Conservation (phyloP, 2,329 filamentous ascomycete species). For the Scedosporium minutisporum region DNA sequence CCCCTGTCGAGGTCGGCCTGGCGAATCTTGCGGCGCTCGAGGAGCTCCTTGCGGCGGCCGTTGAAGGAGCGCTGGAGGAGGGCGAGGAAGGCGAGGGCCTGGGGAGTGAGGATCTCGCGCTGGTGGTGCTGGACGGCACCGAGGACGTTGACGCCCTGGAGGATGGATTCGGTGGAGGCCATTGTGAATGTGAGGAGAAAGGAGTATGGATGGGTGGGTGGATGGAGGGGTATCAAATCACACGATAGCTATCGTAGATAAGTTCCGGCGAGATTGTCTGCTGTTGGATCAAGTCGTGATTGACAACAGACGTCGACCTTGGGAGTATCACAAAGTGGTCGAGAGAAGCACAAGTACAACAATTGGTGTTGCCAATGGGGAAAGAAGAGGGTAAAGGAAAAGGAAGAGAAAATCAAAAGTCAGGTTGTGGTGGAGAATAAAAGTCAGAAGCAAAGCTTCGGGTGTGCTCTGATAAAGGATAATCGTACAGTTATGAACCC, state of each 20-base stretch:
- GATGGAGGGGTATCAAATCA: background rate
- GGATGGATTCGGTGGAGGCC: conserved; percentile 63
- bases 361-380: background rate
- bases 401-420: background rate
- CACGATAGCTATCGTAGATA: background rate
- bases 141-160: conserved; percentile 81
- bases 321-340: too few species aligned
- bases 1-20: conserved; percentile 93
- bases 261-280: too few species aligned
- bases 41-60: conserved; percentile 71
- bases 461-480: background rate
- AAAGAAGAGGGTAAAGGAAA: background rate
- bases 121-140: conserved; percentile 68
- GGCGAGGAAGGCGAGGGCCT: conserved; percentile 84
- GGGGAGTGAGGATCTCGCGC: conserved; percentile 83
- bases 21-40: conserved; percentile 75
- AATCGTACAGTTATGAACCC: background rate
- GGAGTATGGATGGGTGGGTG: background rate
- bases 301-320: too few species aligned
- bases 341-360: too few species aligned
- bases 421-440: background rate
- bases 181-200: conserved; percentile 32
- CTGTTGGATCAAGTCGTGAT: too few species aligned
- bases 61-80: conserved; percentile 95
- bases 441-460: background rate